These are phyloP conservation scores for Exserohilum turcica DNA, from an alignment of 2,329 filamentous ascomycete species.

Conservation along the genomic window DNA sequence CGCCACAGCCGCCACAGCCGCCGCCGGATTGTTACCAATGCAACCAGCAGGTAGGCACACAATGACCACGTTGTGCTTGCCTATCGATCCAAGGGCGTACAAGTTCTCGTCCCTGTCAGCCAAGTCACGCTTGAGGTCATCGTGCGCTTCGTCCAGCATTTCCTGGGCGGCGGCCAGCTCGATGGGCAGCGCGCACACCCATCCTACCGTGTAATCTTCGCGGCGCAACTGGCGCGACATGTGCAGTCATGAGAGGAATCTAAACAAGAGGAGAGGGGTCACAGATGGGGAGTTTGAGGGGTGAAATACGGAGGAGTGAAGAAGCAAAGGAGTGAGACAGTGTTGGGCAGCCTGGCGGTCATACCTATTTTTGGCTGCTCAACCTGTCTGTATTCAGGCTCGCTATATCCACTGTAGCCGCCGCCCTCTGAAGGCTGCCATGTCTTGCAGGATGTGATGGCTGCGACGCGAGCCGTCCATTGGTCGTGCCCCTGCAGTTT, in stretches of 20 bases:
- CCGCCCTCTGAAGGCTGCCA: too few relatives aligned
- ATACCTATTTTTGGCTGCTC: too few relatives aligned
- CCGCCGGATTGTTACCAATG: slow-evolving; percentile 44
- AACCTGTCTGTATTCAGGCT: too few relatives aligned
- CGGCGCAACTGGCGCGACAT: slow-evolving; percentile 10
- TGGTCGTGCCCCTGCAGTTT: too few relatives aligned
- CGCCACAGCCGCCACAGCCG: slow-evolving; percentile 41
- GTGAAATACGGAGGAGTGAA: too few relatives aligned
- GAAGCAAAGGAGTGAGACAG: too few relatives aligned
- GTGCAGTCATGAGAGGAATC: background rate
- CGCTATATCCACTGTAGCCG: too few relatives aligned
- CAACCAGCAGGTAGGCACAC: slow-evolving; percentile 24
- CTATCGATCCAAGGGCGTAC: slow-evolving; percentile 30
- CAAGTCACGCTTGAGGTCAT: slow-evolving; percentile 26
- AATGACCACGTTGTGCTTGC: slow-evolving; percentile 10
- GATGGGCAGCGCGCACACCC: slow-evolving; percentile 20
- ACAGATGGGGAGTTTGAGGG: too few relatives aligned
- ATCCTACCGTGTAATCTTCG: slow-evolving; percentile 23
- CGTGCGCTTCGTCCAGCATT: slow-evolving; percentile 23
- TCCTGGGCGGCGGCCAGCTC: slow-evolving; percentile 21
- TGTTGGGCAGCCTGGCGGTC: too few relatives aligned
- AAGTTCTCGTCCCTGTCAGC: slow-evolving; percentile 33
- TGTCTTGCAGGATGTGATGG: too few relatives aligned
- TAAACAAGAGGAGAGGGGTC: background rate
- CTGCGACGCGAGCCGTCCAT: too few relatives aligned